Evolutionary conservation across 768 basidiomycete genomes (phyloP).

Genomic region (Suillus subalutaceus): DNA sequence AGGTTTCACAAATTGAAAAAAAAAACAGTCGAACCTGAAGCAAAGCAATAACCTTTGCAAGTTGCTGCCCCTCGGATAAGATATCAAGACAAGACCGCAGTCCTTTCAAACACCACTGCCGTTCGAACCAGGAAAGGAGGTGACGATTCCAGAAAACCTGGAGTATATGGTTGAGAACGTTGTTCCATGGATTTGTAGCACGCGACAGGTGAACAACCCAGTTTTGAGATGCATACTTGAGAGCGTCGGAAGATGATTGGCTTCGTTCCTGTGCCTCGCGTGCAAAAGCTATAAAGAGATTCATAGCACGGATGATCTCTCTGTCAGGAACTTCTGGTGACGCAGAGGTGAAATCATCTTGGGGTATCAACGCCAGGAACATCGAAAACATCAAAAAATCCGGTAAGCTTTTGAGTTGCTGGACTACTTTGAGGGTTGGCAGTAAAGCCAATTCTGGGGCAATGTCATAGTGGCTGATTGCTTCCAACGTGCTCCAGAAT

Average conservation of each 20-base stretch:
- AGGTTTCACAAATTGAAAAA: no score
- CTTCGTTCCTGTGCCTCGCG: neutral
- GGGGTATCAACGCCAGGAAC: neutral
- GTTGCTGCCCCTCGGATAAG: neutral
- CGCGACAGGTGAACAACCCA: neutral
- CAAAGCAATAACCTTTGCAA: neutral
- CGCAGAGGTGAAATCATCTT: neutral
- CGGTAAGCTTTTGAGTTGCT: neutral
- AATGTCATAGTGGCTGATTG: neutral
- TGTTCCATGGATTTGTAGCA: neutral
- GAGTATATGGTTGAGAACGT: neutral
- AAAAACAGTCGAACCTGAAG: no score
- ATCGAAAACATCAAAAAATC: neutral
- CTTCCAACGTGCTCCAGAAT: neutral
- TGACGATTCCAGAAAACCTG: neutral
- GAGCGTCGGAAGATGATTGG: neutral
- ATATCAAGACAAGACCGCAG: neutral
- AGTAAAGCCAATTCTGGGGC: neutral
- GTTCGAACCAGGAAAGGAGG: neutral
- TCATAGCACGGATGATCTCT: neutral
- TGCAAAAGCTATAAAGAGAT: neutral
- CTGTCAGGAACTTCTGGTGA: neutral
- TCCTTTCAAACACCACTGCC: neutral
- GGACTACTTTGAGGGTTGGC: neutral
- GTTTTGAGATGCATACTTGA: slow-evolving; percentile 1